Evolutionary conservation across 805 yeast genomes (phyloP), one percentile per base, ranked within the genome.

Genomic region (Teunomyces barrocoloradensis): DNA sequence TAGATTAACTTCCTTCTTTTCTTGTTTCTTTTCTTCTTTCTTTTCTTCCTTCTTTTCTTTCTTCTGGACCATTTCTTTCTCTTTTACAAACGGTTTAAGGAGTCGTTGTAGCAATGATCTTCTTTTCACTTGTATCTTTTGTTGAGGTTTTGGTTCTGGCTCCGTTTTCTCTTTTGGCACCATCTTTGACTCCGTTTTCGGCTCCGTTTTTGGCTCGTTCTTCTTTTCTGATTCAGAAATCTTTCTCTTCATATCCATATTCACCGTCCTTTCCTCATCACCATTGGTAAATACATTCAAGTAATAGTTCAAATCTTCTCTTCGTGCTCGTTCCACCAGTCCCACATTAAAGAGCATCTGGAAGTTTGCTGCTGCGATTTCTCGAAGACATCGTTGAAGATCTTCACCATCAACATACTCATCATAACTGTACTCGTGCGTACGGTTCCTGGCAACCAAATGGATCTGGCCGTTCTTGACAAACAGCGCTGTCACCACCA

Each of bases 401-500:
- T 21, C 25, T 6, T 5, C 6, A 21, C 25, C 25, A 21, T 4
- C 25, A 21, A 21, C 25, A 21, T 21, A 53, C 21, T 63, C 66
- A 34, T 60, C 58, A 6, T 60, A 37, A 12, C 53, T 53, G 15
- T 57, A 44, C 42, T 49, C 42, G 9, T 52, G 49, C 13, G 36
- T 35, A 46, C 64, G 53, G 40, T 53, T 55, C 41, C 46, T 45
- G 2, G 56, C 61, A n/a, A 47, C 43, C 5, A 63, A 41, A 23
- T 53, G 55, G 32, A 64, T 36, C 5, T 33, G 28, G 44, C 47
- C 27, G 43, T 48, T 42, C 45, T 43, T 27, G 33, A 52, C 34
- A 53, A 53, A 40, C 17, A 52, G 23, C 0, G 81, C 78, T 35
- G 75, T 72, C n/a, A 84, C 57, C 0, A 80, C 80, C 3, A 78